Base-by-base conservation (phyloP, 2,329 filamentous ascomycete genomes). In the Pseudogymnoascus verrucosus region DNA sequence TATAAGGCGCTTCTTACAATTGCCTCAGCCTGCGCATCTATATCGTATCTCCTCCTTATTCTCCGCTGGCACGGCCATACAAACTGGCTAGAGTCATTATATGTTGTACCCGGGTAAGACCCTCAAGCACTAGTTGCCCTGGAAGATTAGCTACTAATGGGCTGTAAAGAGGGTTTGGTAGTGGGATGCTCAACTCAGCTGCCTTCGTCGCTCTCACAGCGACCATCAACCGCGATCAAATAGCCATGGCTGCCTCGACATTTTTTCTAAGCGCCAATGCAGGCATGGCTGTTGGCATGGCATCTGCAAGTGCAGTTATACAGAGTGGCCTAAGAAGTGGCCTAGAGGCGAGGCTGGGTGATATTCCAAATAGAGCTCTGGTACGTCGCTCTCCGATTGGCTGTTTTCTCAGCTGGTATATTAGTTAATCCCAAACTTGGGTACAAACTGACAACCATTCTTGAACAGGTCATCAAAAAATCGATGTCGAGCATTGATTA, bases 1-100 rank as follows among this genome's bases (percentile, higher is more conserved):
- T 89, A 88, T 71, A 88, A 86, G 65, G 66, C 71, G 0, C 76
- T 86, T 0, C 76, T 85, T 0, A 75, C 84, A 0, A 60, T 83
- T 0, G 80, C 83, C 0, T 79, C 82, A 0, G 61, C 82, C 0
- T 74, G 80, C 1, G 80, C 83, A 0, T 78, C 80, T 0, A 62
- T 79, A 0, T 77, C 79, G 5, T 87, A 88, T 65, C 57, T 76
- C 0, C 72, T 86, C 0, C 78, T 88, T 3, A 72, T 83, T 7
- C 69, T 84, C 1, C 76, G 80, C 21, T 89, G 87, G 87, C 78
- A 82, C 10, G 86, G 85, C 0, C 66, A 84, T 34, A 88, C 84
- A 0, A 79, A 78, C 6, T 78, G 79, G 67, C 74, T 74, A 65
- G 83, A 86, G 66, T 83, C 83, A 0, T 69, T 88, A 0, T 84